Conservation (phyloP, 1,284 basidiomycete genomes). For the Puccinia novopanici region DNA sequence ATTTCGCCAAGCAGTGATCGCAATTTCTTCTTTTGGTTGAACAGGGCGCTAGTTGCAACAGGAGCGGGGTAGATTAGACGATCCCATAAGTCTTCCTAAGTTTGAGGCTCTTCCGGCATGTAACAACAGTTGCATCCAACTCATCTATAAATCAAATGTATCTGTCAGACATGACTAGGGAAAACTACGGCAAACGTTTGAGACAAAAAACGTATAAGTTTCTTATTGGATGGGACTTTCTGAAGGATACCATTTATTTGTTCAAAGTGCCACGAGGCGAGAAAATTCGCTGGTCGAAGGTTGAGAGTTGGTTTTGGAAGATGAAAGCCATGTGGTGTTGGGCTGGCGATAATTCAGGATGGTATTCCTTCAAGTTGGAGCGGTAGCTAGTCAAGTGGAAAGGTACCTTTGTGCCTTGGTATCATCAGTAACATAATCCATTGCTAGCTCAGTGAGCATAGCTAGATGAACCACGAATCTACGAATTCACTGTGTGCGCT, state of each 20-base stretch:
- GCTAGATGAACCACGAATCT: conserved; percentile 32
- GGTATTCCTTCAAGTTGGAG: conserved; percentile 5
- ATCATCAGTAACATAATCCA: conserved; percentile 21
- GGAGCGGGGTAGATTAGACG: conserved; percentile 11
- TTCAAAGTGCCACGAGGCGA: too few species aligned
- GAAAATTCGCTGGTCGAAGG: conserved; percentile 33
- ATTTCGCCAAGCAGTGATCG: conserved; percentile 21
- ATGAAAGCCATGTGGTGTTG: conserved; percentile 29
- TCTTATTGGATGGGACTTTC: conserved; percentile 31
- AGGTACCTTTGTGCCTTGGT: conserved; percentile 31
- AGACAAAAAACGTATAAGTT: conserved; percentile 1
- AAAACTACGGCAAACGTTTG: background rate
- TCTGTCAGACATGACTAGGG: background rate
- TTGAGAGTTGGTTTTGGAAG: conserved; percentile 21
- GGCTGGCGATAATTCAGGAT: conserved; percentile 12
- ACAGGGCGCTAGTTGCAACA: conserved; percentile 16
- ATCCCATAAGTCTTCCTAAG: conserved; percentile 25
- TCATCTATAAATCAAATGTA: background rate
- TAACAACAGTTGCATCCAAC: conserved; percentile 27
- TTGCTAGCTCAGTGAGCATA: conserved; percentile 41
- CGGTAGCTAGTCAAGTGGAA: conserved; percentile 32
- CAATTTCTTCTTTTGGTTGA: conserved; percentile 32
- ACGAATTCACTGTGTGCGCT: conserved; percentile 11
- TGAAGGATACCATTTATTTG: conserved; percentile 41
- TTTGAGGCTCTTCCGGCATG: conserved; percentile 40